Evolutionary conservation across 1,284 basidiomycete genomes (phyloP), one percentile per base, ranked within the genome.

Genomic region (Earliella scabrosa): DNA sequence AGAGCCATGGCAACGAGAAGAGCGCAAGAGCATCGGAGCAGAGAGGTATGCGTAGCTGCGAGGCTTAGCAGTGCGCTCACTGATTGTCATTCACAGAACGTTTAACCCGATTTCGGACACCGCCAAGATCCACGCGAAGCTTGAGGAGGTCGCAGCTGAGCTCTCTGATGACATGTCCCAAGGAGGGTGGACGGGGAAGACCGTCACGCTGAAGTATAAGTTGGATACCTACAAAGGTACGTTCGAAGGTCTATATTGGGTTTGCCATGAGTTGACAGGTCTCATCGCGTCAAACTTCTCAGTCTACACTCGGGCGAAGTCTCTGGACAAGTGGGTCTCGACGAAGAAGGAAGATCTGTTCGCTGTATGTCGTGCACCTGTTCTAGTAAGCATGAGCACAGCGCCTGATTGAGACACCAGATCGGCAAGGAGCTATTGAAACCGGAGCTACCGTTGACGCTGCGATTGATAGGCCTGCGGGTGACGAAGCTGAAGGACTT

Each of bases 11-110:
- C 81, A 80, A 59, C 77, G 93, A 57, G 91, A 92, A 63, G 90
- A 92, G 66, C 78, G 91, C 43, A 97, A 95, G 75, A 94, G 92
- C 59, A 92, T 97, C 34, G 95, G 95, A 2, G 85, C 90, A 18
- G 95, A 98, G 75, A 79, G 90, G 91, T 93, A 64, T 46, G 39
- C 23, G 20, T 40, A 24, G 35, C n/a, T n/a, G n/a, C n/a, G n/a
- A 39, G 32, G 16, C 32, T 20, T 39, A 20, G 18, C 36, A 21
- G 13, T 29, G 2, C 18, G 7, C 11, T 24, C 40, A 48, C 5
- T 35, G 11, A 13, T 10, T 23, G 20, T 16, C 2, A 5, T 20
- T 35, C 20, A 1, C 35, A 94, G 92, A 53, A 95, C 93, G 2
- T 95, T 95, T 68, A 75, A 79, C 27, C 77, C 92, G 2, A 75